Base-by-base conservation (phyloP, 768 basidiomycete species). In the Rhodotorula taiwanensis region DNA sequence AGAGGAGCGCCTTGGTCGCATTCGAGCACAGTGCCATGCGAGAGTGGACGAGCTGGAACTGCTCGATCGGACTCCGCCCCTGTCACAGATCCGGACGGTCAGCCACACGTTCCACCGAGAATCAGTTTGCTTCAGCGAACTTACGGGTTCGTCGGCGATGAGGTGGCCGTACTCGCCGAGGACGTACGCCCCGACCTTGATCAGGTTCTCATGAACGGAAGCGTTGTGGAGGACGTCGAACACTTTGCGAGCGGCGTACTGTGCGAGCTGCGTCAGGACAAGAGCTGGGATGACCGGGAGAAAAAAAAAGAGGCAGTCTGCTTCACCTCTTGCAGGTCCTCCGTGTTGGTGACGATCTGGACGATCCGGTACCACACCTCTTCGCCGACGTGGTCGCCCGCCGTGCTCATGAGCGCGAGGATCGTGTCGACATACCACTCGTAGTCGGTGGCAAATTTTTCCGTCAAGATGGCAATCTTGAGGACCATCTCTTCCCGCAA, bases 311-410 rank as follows among this genome's bases (percentile, higher is more conserved):
- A 5, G 15, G 48, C 28, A 39, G 34, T 5, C 62, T n/a, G n/a
- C n/a, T n/a, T 21, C 36, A 63, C 66, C 51, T 88, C 84, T 75
- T 99, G 93, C 34, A 99, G 79, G 76, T 98, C 91, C 75, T 97
- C 94, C 28, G 95, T 99, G 74, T 99, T 99, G 50, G 90, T 97
- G 52, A 95, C 89, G 64, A 99, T 97, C 61, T 74, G 95, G 31
- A 99, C 87, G 53, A 99, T 92, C 55, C 95, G 88, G 76, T 95
- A 98, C 95, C 95, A 99, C 39, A 99, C 95, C 79, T 98, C 95
- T 69, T 98, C 94, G 50, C 95, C 95, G 55, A 99, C 94, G 74
- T 99, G 92, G 73, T 99, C 95, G 57, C 95, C 95, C 16, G 95
- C 95, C 44, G 91, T 86, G 74, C 88, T 89, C 75, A 99, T 94